These are phyloP conservation scores for Polyplosphaeria fusca DNA, from an alignment of 495 filamentous ascomycete genomes.

Conservation along the genomic window DNA sequence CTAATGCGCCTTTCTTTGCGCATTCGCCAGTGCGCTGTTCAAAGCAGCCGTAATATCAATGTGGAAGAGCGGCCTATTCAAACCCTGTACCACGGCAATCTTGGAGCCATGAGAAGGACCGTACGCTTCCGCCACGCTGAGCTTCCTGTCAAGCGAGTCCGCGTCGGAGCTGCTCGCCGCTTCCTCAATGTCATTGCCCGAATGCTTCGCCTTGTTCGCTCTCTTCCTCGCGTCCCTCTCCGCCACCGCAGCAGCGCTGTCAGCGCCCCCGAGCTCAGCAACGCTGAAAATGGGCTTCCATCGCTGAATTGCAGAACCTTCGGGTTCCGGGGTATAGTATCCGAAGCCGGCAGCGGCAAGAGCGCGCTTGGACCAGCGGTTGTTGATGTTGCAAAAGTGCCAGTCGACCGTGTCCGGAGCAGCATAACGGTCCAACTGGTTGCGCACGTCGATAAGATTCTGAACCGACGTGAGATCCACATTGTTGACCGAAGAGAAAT, in stretches of 20 bases:
- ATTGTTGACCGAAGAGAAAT: conserved; percentile 94
- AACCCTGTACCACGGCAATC: conserved; percentile 71
- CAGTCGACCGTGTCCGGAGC: conserved; percentile 84
- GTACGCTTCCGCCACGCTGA: conserved; percentile 48
- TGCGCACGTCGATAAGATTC: conserved; percentile 94
- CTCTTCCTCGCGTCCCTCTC: conserved; percentile 43
- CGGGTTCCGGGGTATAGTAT: conserved; percentile 62
- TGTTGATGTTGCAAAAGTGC: conserved; percentile 93
- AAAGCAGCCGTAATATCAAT: conserved; percentile 88
- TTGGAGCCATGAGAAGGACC: conserved; percentile 18
- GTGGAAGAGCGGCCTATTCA: conserved; percentile 91
- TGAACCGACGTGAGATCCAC: conserved; percentile 94
- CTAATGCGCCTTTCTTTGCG: conserved; percentile 47
- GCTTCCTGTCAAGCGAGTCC: conserved; percentile 45
- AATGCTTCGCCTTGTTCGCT: conserved; percentile 19
- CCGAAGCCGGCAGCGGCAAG: conserved; percentile 92
- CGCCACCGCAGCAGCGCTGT: conserved; percentile 63
- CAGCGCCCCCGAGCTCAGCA: conserved; percentile 74
- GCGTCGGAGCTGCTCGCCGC: conserved; percentile 14
- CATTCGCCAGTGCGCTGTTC: conserved; percentile 82
- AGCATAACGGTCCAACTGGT: conserved; percentile 89
- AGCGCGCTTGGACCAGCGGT: conserved; percentile 95
- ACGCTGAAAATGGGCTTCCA: conserved; percentile 98
- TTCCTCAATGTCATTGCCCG: conserved; percentile 35
- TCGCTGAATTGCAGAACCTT: conserved; percentile 52